A percentile compares a stretch with the other conserved stretches of the same genome.
phyloP scores from a whole-genome alignment of 495 filamentous ascomycete species.

The Delitschia confertaspora region DNA sequence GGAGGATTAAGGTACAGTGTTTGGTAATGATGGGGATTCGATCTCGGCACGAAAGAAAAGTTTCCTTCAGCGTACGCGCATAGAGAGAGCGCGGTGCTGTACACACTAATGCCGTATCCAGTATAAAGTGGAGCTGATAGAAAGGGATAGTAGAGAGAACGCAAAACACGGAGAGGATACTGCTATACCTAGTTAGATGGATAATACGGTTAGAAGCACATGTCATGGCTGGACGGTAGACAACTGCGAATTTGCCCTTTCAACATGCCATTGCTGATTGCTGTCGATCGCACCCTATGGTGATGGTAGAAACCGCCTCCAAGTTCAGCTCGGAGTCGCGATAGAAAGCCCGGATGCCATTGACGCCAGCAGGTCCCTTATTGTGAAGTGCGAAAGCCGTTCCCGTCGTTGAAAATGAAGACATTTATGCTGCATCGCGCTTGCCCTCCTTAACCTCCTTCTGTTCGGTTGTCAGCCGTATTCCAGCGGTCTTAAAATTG shows the following conservation, averaged over 20 bases:
- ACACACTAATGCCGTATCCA: conserved; percentile 93
- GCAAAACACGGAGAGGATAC: not conserved
- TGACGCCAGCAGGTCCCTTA: conserved; percentile 33
- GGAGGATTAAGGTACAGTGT: conserved; percentile 55
- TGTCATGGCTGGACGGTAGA: not conserved
- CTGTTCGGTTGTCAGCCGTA: conserved; percentile 43
- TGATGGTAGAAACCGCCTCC: conserved; percentile 20
- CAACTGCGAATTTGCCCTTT: not conserved
- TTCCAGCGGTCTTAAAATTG: not conserved
- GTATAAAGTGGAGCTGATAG: conserved; percentile 5
- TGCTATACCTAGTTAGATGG: not conserved
- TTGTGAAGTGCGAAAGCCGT: conserved; percentile 25
- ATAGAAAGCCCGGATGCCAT: conserved; percentile 23
- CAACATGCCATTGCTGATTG: conserved; percentile 4
- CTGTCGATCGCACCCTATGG: conserved; percentile 19
- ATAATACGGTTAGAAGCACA: too few species aligned
- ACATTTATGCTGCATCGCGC: conserved; percentile 52
- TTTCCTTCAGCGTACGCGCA: conserved; percentile 92
- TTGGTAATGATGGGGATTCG: conserved; percentile 81
- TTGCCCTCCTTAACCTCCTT: conserved; percentile 98
- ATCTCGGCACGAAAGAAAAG: conserved; percentile 90
- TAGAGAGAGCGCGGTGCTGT: conserved; percentile 74
- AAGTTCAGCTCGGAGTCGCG: conserved; percentile 18
- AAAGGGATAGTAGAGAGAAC: conserved; percentile 12
- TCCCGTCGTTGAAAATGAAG: conserved; percentile 14